Conservation (phyloP, 257 asterid species). For the Gynochthodes officinalis region DNA sequence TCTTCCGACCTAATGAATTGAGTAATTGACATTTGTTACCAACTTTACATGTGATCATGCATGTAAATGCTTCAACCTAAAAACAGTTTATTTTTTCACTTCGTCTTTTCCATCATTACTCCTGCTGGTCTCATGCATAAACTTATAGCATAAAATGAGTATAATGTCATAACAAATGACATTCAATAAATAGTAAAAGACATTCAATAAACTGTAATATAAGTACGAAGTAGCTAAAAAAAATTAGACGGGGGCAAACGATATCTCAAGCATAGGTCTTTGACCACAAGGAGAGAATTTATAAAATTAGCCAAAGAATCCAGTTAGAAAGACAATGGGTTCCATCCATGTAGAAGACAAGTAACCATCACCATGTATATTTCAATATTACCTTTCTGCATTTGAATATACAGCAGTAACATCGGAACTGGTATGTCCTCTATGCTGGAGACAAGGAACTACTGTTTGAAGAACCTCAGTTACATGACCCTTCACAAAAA, state of each 20-base stretch:
- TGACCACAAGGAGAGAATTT: neutral
- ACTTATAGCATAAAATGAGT: neutral
- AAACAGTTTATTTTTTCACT: neutral
- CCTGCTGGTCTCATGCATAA: neutral
- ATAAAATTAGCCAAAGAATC: neutral
- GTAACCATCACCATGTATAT: neutral
- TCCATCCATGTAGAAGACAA: neutral
- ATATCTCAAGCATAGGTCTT: neutral
- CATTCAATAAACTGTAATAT: neutral
- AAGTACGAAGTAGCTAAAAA: neutral
- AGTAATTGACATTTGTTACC: neutral
- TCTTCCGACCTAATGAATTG: neutral
- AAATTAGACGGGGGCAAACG: neutral
- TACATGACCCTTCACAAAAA: constrained; percentile 62
- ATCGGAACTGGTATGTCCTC: constrained; percentile 39
- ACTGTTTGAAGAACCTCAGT: constrained; percentile 57
- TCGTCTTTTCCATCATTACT: neutral
- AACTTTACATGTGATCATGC: neutral
- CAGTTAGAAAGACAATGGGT: neutral
- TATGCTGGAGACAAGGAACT: constrained; percentile 73
- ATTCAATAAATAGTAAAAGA: neutral
- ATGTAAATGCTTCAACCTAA: constrained; percentile 5
- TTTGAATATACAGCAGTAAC: constrained; percentile 51
- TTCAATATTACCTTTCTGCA: constrained; percentile 70
- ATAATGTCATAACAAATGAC: neutral